Evolutionary conservation across 306 rosid genomes (phyloP).

Genomic region (Hippophae gyantsensis): DNA sequence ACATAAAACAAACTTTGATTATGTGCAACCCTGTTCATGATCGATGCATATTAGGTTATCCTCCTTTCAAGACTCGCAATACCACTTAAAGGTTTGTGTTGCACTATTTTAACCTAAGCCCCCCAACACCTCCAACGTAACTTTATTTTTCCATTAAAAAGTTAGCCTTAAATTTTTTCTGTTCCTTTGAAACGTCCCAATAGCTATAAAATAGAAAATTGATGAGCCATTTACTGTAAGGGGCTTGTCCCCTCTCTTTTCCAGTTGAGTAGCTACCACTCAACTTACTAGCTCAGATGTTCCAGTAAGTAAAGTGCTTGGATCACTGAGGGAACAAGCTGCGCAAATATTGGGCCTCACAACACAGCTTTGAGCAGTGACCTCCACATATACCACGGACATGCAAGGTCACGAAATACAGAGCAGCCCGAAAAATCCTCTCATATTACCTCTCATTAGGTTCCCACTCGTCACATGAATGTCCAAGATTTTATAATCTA

Average conservation of each 20-base stretch:
- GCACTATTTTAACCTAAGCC: too few species aligned
- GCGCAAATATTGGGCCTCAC: background rate
- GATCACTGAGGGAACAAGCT: too few species aligned
- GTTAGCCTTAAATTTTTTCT: too few species aligned
- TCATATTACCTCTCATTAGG: background rate
- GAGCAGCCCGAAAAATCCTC: background rate
- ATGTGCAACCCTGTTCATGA: too few species aligned
- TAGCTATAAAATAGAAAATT: background rate
- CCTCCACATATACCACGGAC: background rate
- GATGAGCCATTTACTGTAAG: background rate
- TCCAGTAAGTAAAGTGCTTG: background rate
- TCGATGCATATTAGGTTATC: too few species aligned
- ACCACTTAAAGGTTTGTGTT: too few species aligned
- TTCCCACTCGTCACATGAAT: background rate
- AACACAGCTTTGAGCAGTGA: background rate
- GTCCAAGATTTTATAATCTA: background rate
- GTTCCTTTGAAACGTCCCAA: too few species aligned
- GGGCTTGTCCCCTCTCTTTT: background rate
- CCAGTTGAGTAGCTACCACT: background rate
- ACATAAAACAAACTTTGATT: too few species aligned
- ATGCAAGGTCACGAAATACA: background rate
- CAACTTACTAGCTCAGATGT: background rate
- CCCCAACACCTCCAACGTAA: too few species aligned
- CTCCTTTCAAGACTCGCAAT: too few species aligned
- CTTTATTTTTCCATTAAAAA: too few species aligned